Evolutionary conservation across 78 protist species (phyloP).

Genomic region (Dictyostelium capitatum): DNA sequence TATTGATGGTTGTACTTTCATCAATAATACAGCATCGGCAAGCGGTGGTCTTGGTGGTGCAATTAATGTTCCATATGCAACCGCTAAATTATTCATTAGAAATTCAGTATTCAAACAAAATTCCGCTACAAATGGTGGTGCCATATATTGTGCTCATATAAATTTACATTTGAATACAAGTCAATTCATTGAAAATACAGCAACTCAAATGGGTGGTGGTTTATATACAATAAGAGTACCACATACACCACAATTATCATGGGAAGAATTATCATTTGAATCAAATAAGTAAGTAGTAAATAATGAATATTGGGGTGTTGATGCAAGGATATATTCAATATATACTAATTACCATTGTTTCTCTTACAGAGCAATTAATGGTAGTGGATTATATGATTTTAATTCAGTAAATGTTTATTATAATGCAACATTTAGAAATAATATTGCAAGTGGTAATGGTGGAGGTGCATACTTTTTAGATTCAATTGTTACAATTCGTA

Average conservation of each 20-base stretch:
- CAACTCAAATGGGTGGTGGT: conserved; percentile 35
- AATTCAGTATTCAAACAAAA: neutral
- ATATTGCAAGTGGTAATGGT: conserved; percentile 26
- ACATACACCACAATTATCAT: neutral
- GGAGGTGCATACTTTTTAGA: conserved; percentile 1
- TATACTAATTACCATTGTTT: neutral
- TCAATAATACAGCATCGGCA: neutral
- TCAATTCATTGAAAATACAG: conserved; percentile 19
- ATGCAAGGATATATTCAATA: neutral
- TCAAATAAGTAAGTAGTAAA: neutral
- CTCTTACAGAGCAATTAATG: conserved; percentile 24
- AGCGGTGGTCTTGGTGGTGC: conserved; percentile 25
- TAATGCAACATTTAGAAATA: neutral
- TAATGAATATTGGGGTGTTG: too few relatives aligned
- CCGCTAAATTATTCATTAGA: neutral
- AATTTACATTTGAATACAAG: neutral
- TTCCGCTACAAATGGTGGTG: conserved; percentile 28
- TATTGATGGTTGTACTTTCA: neutral
- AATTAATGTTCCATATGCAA: neutral
- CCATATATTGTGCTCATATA: neutral
- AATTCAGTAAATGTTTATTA: neutral
- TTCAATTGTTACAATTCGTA: neutral
- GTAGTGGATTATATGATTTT: conserved; percentile 21
- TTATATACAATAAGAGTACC: conserved; percentile 10
- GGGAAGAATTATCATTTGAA: neutral